Evolutionary conservation across 2,329 filamentous ascomycete genomes (phyloP).

Genomic region (Ophiostoma ulmi): DNA sequence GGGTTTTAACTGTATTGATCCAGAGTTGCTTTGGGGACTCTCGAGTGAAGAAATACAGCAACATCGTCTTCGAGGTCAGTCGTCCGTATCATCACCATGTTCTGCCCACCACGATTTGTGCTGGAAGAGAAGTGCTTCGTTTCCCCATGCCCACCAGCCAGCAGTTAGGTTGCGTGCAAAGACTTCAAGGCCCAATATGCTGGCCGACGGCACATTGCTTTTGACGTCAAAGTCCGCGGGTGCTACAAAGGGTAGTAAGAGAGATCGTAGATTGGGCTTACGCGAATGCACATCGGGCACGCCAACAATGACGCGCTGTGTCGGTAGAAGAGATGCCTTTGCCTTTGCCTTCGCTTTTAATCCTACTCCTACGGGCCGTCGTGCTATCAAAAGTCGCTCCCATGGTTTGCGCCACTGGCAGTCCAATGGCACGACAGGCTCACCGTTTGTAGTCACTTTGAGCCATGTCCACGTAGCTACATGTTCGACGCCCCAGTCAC

Average conservation of each 20-base stretch:
- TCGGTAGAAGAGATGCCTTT: background rate
- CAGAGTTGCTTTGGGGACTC: background rate
- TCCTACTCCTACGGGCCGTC: conserved; percentile 36
- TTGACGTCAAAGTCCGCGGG: background rate
- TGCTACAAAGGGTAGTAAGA: conserved; percentile 44
- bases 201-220: background rate
- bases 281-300: conserved; percentile 74
- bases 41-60: background rate
- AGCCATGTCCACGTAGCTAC: conserved; percentile 74
- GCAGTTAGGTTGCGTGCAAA: conserved; percentile 70
- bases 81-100: background rate
- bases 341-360: conserved; percentile 37
- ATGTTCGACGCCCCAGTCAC: conserved; percentile 59
- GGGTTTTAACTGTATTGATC: background rate
- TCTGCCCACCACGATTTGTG: conserved; percentile 31
- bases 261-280: conserved; percentile 63
- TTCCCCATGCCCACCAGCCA: conserved; percentile 75
- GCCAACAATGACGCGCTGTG: conserved; percentile 56
- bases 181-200: conserved; percentile 57
- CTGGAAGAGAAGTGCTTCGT: conserved; percentile 68
- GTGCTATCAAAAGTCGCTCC: conserved; percentile 64
- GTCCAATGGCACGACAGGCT: conserved; percentile 58
- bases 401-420: conserved; percentile 68
- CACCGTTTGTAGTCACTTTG: conserved; percentile 62
- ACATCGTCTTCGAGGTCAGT: background rate